phyloP scores from a whole-genome alignment of 2,329 filamentous ascomycete species.

The Fusarium neocosmosporiellum region DNA sequence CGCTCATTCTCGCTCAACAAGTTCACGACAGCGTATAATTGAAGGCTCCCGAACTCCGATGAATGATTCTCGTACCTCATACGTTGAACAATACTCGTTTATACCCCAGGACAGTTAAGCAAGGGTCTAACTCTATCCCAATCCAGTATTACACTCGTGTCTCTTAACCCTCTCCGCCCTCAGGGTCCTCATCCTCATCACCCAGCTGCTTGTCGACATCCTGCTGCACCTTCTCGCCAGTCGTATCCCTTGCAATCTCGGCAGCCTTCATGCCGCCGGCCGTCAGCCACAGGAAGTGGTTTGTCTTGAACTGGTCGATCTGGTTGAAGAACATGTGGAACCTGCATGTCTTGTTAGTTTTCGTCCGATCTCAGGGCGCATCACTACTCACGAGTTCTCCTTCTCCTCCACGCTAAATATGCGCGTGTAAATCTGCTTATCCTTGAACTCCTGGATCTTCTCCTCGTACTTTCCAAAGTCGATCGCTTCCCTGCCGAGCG shows the following conservation, averaged over 20 bases:
- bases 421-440: constrained; percentile 88
- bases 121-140: constrained; percentile 7
- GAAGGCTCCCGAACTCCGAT: not conserved
- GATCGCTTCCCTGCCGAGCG: constrained; percentile 74
- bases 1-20: constrained; percentile 3
- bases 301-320: constrained; percentile 77
- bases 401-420: constrained; percentile 93
- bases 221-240: constrained; percentile 53
- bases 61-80: not conserved
- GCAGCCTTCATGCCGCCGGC: constrained; percentile 74
- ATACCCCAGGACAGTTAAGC: not conserved
- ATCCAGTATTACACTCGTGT: constrained; percentile 4
- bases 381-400: constrained; percentile 78
- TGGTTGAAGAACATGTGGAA: constrained; percentile 85
- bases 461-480: constrained; percentile 83
- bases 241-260: constrained; percentile 49
- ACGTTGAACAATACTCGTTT: not conserved
- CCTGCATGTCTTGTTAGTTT: constrained; percentile 52
- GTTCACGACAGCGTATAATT: not conserved
- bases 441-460: constrained; percentile 89
- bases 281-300: constrained; percentile 80
- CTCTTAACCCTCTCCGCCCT: constrained; percentile 56
- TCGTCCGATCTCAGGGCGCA: not conserved
- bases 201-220: constrained; percentile 61
- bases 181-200: constrained; percentile 64